Base-by-base conservation (phyloP, 805 yeast genomes). In the Kregervanrija fluxuum region DNA sequence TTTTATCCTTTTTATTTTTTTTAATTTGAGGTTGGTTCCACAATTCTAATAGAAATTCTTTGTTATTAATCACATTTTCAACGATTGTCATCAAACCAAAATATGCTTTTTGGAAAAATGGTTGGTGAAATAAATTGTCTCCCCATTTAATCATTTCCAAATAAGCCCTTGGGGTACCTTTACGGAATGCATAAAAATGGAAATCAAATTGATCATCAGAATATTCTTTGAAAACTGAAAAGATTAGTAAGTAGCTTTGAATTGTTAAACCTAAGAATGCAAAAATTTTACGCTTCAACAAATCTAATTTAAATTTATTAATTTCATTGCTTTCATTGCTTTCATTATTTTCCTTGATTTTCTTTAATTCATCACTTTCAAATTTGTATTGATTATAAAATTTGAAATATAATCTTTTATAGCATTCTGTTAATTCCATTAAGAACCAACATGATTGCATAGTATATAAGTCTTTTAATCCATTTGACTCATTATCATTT, bases 401-500 rank as follows among this genome's bases (percentile, higher is more conserved):
- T 11, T 54, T 48, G 40, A 74, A 64, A 51, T 77, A 83, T 37
- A 78, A 55, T 54, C 96, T 77, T 42, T 67, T 62, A 54, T 86
- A 88, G 3, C 93, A 82, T 57, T 85, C 95, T 2, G 93, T 97
- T 60, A 83, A 80, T 59, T 88, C 96, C 13, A 75, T 65, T 50
- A 93, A 66, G 49, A 88, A 87, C 95, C 97, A 89, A 41, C 81
- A 75, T n/a, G 84, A 90, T 66, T 93, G 97, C 82, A 93, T 84
- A 31, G 76, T 72, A 57, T 86, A 95, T 54, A 91, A 70, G 60
- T 93, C 97, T 53, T 79, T 80, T 38, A 91, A 77, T 6, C 96
- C 97, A 54, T 85, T 85, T n/a, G 77, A 75, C 2, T 79, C 71
- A n/a, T 75, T 79, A 38, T 86, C 95, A 53, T 85, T 88, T 57